Percentiles rank a stretch among this genome's conserved stretches.
These are phyloP conservation scores for Solanum rostratum DNA, from an alignment of 257 asterid species.

Conservation along the genomic window DNA sequence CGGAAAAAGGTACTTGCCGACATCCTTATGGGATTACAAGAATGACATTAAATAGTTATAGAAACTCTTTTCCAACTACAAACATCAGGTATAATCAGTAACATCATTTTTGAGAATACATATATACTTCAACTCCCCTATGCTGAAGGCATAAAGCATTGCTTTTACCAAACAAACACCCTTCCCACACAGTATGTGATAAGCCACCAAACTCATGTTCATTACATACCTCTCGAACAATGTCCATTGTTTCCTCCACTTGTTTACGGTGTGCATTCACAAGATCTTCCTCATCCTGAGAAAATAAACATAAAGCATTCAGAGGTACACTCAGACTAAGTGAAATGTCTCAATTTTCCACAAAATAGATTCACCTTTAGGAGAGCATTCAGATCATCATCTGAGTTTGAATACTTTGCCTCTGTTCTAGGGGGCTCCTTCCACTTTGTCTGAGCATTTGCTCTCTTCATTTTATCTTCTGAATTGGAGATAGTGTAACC, in stretches of 20 bases:
- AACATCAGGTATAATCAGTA: neutral
- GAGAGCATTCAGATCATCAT: constrained; percentile 58
- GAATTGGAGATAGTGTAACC: constrained; percentile 25
- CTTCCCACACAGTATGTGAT: neutral
- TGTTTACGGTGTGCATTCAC: constrained; percentile 41
- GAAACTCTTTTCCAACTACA: neutral
- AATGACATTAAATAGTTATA: neutral
- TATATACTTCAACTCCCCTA: neutral
- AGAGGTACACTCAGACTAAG: neutral
- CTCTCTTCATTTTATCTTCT: constrained; percentile 55
- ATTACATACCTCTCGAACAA: constrained; percentile 64
- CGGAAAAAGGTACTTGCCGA: neutral
- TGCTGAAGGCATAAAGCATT: neutral
- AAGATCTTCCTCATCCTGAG: constrained; percentile 72
- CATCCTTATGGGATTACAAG: neutral
- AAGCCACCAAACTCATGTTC: neutral
- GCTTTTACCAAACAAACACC: neutral
- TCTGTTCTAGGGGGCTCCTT: constrained; percentile 70
- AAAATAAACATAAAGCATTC: neutral
- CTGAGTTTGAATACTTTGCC: constrained; percentile 28
- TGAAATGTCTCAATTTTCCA: neutral
- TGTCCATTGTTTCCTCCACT: constrained; percentile 49
- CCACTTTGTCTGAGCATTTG: constrained; percentile 56
- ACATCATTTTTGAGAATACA: neutral
- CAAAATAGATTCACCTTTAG: constrained; percentile 43